Base-by-base conservation (phyloP, 352 stramenopile species). In the Pythium biforme region DNA sequence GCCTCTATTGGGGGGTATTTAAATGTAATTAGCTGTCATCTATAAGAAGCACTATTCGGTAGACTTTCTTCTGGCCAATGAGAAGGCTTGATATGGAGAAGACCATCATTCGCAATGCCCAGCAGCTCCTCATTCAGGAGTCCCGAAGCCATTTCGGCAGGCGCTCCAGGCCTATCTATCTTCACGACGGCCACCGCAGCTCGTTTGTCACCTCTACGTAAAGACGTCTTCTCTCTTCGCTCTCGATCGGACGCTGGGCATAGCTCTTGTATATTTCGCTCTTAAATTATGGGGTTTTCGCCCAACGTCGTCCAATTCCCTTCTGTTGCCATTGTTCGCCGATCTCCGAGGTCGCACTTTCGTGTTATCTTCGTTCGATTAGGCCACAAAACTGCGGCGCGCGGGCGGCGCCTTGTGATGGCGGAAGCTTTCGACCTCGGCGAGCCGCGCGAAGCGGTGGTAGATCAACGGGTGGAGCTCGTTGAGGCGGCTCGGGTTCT, bases 401-500 rank as follows among this genome's bases (percentile, higher is more conserved):
- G 39, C 33, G 15, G 52, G 49, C 15, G 77, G 76, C 25, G 71
- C 55, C 66, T 87, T 89, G 70, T 88, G 74, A 61, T 94, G 80
- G 33, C 79, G 81, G 64, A 94, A 94, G 69, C 79, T 93, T 69
- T 94, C 86, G 68, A 95, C 75, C 60, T 95, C 86, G 4, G 86
- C 75, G 14, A 95, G 79, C 11, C 86, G 81, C 53, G 91, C 79
- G 58, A 92, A 92, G 37, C 84, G 82, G 66, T 95, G 86, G 71
- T 95, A 95, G 62, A 95, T 94, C 27, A 95, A 76, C 50, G 86
- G 84, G 56, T 95, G 82, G 23, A 94, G 69, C 69, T 93, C 82
- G 47, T 80, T 93, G 40, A 95, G 66, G 14, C 83, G 82, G 22
- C 66, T 75, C 22, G 86, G 86, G 57, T 90, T 88, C 70, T 94